Evolutionary conservation across 495 filamentous ascomycete genomes (phyloP), one percentile per base, ranked within the genome.

Genomic region (Penicillium desertorum): DNA sequence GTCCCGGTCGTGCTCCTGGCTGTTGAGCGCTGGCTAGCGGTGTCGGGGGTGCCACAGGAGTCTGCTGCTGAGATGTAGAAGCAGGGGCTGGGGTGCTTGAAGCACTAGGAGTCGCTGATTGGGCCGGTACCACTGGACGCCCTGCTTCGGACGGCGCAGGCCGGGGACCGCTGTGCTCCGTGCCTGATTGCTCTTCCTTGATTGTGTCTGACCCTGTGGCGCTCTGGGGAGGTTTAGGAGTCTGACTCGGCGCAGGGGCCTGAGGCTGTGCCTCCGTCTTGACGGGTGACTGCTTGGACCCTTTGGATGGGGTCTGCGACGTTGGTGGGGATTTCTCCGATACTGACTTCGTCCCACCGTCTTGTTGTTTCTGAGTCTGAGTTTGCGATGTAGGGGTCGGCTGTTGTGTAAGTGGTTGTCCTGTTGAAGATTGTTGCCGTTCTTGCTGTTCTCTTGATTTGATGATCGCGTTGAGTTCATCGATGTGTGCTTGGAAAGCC

Each of bases 401-500:
- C 19, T 66, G 57, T 51, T 62, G 57, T 45, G 57, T 63, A 42
- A 58, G 36, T 20, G 61, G 37, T 51, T 62, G 45, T 48, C 53
- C 48, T 57, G 67, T 29, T 57, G 71, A 43, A 47, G 48, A 30
- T 55, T 70, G 64, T 5, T 70, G 69, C 23, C 60, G 63, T 57
- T 74, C 69, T 54, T 72, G 75, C 47, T 76, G 71, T 45, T 81
- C 69, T 63, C 73, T 70, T 11, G 73, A 69, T 54, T 78, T 76
- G 44, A 86, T 76, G 42, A 85, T 81, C 0, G 75, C 80, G 41
- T 90, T 92, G 32, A 99, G 84, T 50, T 92, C 88, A 64, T 96
- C 90, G 58, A 99, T 98, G 52, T 98, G 92, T 46, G 80, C 77
- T 68, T 99, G 95, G 66, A 99, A 99, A 57, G 86, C 82, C 56